These are phyloP conservation scores for Serendipita vermifera DNA, from an alignment of 768 basidiomycete species.

Conservation along the genomic window DNA sequence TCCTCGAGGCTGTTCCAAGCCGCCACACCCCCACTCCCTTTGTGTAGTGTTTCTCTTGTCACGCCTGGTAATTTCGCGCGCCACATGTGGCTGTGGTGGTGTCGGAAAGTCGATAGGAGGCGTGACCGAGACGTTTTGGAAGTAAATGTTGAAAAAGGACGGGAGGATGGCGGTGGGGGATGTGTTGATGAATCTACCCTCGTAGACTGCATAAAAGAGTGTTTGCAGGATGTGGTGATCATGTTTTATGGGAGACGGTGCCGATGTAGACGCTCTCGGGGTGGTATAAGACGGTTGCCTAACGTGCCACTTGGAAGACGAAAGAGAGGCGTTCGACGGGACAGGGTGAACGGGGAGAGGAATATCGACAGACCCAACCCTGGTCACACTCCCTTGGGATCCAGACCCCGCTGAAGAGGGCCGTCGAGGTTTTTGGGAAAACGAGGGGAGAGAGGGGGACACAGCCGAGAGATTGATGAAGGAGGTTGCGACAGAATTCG, in stretches of 20 bases:
- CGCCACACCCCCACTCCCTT: not conserved
- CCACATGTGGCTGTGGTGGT: not conserved
- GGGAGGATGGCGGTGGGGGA: slow-evolving; percentile 2
- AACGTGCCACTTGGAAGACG: too few relatives aligned
- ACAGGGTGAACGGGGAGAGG: too few relatives aligned
- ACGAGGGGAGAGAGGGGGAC: too few relatives aligned
- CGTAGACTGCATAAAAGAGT: not conserved
- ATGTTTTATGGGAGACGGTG: not conserved
- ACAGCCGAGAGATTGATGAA: too few relatives aligned
- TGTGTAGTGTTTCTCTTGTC: slow-evolving; percentile 4
- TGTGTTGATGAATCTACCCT: slow-evolving; percentile 5
- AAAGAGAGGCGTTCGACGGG: too few relatives aligned
- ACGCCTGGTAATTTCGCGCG: not conserved
- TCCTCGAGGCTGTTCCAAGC: not conserved
- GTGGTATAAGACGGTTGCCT: not conserved
- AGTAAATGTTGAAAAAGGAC: not conserved
- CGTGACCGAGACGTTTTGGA: not conserved
- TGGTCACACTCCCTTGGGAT: too few relatives aligned
- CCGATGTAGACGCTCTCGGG: not conserved
- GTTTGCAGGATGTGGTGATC: not conserved
- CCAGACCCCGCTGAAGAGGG: too few relatives aligned
- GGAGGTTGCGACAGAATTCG: too few relatives aligned
- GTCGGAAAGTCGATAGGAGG: slow-evolving; percentile 6
- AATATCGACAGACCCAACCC: too few relatives aligned
- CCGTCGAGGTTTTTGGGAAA: too few relatives aligned